Conservation (phyloP, 345 rosid species). For the Eucalyptus leucophloia region DNA sequence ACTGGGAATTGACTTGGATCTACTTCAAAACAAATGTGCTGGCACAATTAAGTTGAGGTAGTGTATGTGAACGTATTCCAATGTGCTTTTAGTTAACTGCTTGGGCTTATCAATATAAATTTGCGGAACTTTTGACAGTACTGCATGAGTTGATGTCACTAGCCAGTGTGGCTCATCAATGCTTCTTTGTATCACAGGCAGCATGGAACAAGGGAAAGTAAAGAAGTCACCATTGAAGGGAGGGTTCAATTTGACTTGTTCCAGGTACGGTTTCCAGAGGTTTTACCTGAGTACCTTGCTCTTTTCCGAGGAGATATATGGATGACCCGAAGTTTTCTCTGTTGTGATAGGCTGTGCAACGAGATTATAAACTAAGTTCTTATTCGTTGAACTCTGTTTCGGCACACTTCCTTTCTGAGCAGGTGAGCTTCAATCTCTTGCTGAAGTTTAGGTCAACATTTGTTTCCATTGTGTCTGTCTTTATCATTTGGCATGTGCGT, state of each 20-base stretch:
- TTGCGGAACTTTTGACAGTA: not conserved
- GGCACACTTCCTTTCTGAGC: slow-evolving; percentile 96
- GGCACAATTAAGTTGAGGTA: not conserved
- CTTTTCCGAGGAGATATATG: not conserved
- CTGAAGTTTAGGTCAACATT: not conserved
- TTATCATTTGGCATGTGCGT: not conserved
- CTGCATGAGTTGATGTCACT: not conserved
- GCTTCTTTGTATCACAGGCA: slow-evolving; percentile 44
- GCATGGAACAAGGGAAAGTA: slow-evolving; percentile 85
- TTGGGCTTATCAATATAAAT: not conserved
- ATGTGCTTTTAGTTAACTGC: not conserved
- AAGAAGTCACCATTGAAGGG: slow-evolving; percentile 93
- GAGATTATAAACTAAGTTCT: slow-evolving; percentile 91
- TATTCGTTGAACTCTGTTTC: slow-evolving; percentile 95
- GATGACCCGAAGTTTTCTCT: not conserved
- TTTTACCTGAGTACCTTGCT: not conserved
- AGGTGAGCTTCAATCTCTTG: slow-evolving; percentile 29
- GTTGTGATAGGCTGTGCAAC: slow-evolving; percentile 53
- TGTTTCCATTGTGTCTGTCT: not conserved
- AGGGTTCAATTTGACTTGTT: slow-evolving; percentile 95
- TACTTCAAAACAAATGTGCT: not conserved
- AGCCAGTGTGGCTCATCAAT: not conserved
- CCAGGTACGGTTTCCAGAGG: slow-evolving; percentile 47
- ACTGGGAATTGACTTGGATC: not conserved
- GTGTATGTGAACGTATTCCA: not conserved